Evolutionary conservation across 2,329 filamentous ascomycete genomes (phyloP).

Genomic region (Beauveria sp.): DNA sequence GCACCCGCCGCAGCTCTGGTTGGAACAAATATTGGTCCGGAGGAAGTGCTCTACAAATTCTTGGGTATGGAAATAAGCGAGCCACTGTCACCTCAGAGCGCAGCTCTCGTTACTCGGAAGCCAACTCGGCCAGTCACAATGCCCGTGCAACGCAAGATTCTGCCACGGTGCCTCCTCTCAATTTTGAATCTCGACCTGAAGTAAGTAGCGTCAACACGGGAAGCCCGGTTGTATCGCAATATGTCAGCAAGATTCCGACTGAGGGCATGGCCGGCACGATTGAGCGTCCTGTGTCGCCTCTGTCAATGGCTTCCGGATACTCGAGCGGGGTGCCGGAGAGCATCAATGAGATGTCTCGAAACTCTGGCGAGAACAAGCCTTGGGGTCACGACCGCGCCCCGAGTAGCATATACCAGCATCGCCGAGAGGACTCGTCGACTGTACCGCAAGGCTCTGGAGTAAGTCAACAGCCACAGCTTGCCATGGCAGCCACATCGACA

Average conservation of each 20-base stretch:
- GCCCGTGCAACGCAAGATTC: slow-evolving; percentile 54
- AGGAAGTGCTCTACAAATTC: slow-evolving; percentile 59
- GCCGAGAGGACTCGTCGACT: slow-evolving; percentile 29
- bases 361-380: slow-evolving; percentile 29
- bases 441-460: slow-evolving; percentile 27
- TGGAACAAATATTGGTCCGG: slow-evolving; percentile 76
- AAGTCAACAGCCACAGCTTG: slow-evolving; percentile 43
- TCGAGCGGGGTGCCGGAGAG: slow-evolving; percentile 61
- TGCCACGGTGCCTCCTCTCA: slow-evolving; percentile 61
- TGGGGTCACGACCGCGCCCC: slow-evolving; percentile 45
- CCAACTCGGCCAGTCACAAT: slow-evolving; percentile 26
- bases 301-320: slow-evolving; percentile 45
- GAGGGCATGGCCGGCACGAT: slow-evolving; percentile 55
- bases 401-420: slow-evolving; percentile 44
- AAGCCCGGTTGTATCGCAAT: slow-evolving; percentile 62
- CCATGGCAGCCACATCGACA: slow-evolving; percentile 42
- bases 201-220: slow-evolving; percentile 61
- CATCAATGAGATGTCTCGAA: slow-evolving; percentile 49
- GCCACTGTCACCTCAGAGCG: slow-evolving; percentile 47
- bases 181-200: slow-evolving; percentile 54
- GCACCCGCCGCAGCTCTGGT: slow-evolving; percentile 56
- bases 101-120: slow-evolving; percentile 48
- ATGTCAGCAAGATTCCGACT: slow-evolving; percentile 41
- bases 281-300: slow-evolving; percentile 46
- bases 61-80: slow-evolving; percentile 49